These are phyloP conservation scores for Myxozyma udenii DNA, from an alignment of 805 yeast species.

Conservation along the genomic window DNA sequence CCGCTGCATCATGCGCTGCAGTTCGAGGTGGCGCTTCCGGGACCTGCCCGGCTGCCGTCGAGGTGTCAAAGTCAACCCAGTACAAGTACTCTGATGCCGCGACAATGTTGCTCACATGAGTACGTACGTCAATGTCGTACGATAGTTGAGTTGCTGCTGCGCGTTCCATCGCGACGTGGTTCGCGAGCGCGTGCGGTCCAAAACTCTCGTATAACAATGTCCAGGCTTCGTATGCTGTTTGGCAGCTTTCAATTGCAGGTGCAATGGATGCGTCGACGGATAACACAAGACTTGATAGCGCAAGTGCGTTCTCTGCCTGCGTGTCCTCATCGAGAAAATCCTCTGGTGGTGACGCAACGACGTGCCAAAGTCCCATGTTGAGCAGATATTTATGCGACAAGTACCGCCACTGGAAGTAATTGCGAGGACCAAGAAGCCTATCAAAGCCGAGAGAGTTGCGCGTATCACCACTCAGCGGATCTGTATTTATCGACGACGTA, in stretches of 20 bases:
- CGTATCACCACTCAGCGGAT: too few species aligned
- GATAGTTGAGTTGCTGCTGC: slow-evolving; percentile 4
- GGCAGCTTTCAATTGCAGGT: background rate
- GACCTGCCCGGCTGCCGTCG: background rate
- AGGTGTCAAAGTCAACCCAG: slow-evolving; percentile 14
- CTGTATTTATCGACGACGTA: too few species aligned
- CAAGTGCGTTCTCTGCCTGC: slow-evolving; percentile 5
- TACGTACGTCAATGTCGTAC: background rate
- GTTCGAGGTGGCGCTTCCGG: background rate
- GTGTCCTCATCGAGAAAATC: too few species aligned
- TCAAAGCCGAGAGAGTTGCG: slow-evolving; percentile 20
- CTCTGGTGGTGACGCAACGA: too few species aligned
- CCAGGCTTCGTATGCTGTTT: slow-evolving; percentile 11
- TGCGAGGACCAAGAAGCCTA: slow-evolving; percentile 7
- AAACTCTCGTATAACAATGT: slow-evolving; percentile 1
- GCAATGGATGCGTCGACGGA: slow-evolving; percentile 7
- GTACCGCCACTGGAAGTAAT: slow-evolving; percentile 15
- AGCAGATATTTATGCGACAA: slow-evolving; percentile 5
- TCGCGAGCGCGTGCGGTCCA: slow-evolving; percentile 12
- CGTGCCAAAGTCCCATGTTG: slow-evolving; percentile 17
- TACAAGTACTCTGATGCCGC: slow-evolving; percentile 13
- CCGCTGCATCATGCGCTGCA: slow-evolving; percentile 1
- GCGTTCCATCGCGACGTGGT: slow-evolving; percentile 14
- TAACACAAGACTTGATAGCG: slow-evolving; percentile 9
- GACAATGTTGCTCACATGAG: slow-evolving; percentile 3